Evolutionary conservation across 495 filamentous ascomycete genomes (phyloP), one percentile per base, ranked within the genome.

Genomic region (Penicillium atrosanguineum): DNA sequence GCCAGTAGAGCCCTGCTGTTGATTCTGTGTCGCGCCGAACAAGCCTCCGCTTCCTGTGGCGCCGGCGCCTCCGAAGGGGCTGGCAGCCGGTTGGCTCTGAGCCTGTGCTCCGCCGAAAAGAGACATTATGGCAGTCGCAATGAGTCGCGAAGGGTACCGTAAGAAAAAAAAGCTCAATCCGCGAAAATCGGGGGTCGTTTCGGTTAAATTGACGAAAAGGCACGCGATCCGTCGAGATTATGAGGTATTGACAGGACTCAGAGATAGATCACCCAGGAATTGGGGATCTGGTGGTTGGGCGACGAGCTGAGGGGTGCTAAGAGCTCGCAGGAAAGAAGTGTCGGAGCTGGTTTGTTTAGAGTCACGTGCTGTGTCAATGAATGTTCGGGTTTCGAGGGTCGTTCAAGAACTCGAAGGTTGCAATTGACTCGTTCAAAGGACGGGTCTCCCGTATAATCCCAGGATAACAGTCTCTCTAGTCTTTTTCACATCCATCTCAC

Each of bases 91-190:
- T 50, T 55, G 64, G 26, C 68, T 62, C 45, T 69, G 67, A 12
- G 52, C 53, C 53, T 65, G 57, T 29, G 50, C 39, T 23, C 46
- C 52, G 28, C 77, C 74, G 54, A 82, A 80, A 9, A 78, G 65
- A 43, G 75, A 74, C 59, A 72, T 75, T 46, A 53, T 63, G 49
- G 52, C 41, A 23, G 37, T 42, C 39, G 41, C 55, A 39, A 68
- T 62, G 43, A 58, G 48, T 20, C 55, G 57, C 50, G 52, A 45
- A 50, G 39, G 42, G 25, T 62, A 48, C 38, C 55, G 54, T 28
- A 47, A 49, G 23, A 23, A 57, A 61, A 62, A 64, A 67, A 63
- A 52, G 38, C 42, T 48, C 41, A 44, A 49, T 29, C 48, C 31
- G 47, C 31, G 48, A 48, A 8, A 21, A 44, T 41, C 25, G 23